These are phyloP conservation scores for Starmerella potacharoeniae DNA, from an alignment of 805 yeast genomes.

Conservation along the genomic window DNA sequence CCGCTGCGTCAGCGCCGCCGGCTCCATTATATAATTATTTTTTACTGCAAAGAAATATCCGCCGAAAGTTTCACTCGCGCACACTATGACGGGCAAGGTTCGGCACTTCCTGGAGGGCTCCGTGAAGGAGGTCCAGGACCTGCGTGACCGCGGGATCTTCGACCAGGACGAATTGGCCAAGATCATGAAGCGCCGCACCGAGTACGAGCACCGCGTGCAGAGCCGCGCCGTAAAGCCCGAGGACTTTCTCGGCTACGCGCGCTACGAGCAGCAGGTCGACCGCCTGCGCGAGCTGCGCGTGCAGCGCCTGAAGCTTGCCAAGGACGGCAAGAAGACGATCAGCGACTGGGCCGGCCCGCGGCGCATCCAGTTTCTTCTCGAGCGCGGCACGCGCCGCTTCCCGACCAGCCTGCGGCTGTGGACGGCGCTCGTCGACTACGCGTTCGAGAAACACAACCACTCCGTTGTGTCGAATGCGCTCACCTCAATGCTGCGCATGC, in stretches of 20 bases:
- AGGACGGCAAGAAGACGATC: slow-evolving; percentile 29
- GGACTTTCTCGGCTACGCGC: slow-evolving; percentile 69
- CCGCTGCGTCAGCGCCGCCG: neutral
- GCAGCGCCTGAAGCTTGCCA: slow-evolving; percentile 39
- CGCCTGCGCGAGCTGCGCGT: slow-evolving; percentile 62
- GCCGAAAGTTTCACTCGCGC: neutral
- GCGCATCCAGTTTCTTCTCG: slow-evolving; percentile 69
- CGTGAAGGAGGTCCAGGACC: slow-evolving; percentile 86
- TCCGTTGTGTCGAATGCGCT: slow-evolving; percentile 43
- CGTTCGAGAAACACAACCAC: slow-evolving; percentile 27
- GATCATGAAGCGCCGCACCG: slow-evolving; percentile 88
- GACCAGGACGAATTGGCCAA: slow-evolving; percentile 67
- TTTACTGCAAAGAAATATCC: neutral
- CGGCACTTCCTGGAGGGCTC: slow-evolving; percentile 53
- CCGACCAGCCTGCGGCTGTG: slow-evolving; percentile 71
- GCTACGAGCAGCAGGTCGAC: slow-evolving; percentile 71
- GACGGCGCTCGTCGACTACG: slow-evolving; percentile 59
- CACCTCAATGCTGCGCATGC: slow-evolving; percentile 66
- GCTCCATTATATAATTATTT: neutral
- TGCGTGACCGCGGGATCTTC: slow-evolving; percentile 69
- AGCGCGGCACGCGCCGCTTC: slow-evolving; percentile 68
- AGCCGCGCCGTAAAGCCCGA: slow-evolving; percentile 70
- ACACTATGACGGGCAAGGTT: slow-evolving; percentile 41
- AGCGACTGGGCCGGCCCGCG: slow-evolving; percentile 83
- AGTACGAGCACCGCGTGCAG: slow-evolving; percentile 80